phyloP scores from a whole-genome alignment of 805 yeast species.

The Candida fluviatilis region DNA sequence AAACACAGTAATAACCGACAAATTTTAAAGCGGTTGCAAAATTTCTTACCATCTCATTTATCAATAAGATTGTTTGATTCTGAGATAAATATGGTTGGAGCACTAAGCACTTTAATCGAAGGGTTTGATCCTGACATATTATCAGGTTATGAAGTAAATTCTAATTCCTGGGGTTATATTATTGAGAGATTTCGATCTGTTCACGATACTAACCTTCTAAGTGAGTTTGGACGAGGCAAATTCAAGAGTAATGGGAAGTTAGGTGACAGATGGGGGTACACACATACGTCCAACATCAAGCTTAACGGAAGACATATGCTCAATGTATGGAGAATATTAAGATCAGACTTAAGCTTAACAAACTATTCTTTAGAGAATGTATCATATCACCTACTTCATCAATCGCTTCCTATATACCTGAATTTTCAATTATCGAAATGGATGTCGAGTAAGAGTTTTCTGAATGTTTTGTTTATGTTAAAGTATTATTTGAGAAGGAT shows the following conservation, averaged over 20 bases:
- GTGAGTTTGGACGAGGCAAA: conserved; percentile 57
- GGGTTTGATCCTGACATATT: conserved; percentile 82
- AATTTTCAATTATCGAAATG: conserved; percentile 42
- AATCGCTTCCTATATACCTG: conserved; percentile 61
- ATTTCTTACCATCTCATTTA: not conserved
- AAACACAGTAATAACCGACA: not conserved
- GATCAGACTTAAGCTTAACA: conserved; percentile 57
- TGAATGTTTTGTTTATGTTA: conserved; percentile 29
- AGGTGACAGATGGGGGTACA: conserved; percentile 76
- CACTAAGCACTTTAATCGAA: conserved; percentile 52
- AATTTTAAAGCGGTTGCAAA: not conserved
- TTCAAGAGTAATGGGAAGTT: conserved; percentile 46
- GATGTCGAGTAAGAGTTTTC: conserved; percentile 10
- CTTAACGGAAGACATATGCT: conserved; percentile 80
- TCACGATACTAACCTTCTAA: conserved; percentile 51
- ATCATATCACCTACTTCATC: conserved; percentile 62
- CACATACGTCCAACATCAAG: conserved; percentile 65
- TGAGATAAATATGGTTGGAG: conserved; percentile 60
- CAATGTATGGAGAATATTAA: conserved; percentile 78
- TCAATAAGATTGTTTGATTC: conserved; percentile 27
- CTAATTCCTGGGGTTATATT: conserved; percentile 86
- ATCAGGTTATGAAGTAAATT: conserved; percentile 79
- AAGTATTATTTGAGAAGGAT: conserved; percentile 46
- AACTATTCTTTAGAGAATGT: conserved; percentile 77
- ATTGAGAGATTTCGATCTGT: conserved; percentile 53